Evolutionary conservation across 2,329 filamentous ascomycete species (phyloP).

Genomic region (Stromatinia cepivora): DNA sequence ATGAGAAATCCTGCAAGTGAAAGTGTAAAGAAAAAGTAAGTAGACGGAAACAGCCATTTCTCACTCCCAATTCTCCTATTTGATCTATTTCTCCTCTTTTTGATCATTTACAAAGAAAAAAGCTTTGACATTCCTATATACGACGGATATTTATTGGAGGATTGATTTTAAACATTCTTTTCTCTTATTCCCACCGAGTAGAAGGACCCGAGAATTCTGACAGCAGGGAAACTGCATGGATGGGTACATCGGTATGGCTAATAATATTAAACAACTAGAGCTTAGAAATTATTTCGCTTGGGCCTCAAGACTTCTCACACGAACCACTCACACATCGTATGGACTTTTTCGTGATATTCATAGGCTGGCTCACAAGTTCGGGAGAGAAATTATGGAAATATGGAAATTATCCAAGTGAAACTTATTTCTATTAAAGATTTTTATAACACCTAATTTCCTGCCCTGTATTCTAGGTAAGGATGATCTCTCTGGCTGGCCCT

Average conservation of each 20-base stretch:
- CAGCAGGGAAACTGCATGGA: slow-evolving; percentile 18
- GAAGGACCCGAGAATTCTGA: slow-evolving; percentile 20
- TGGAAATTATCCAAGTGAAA: slow-evolving; percentile 6
- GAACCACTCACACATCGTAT: background rate
- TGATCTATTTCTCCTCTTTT: background rate
- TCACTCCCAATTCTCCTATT: slow-evolving; percentile 7
- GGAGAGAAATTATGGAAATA: too few relatives aligned
- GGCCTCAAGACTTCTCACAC: background rate
- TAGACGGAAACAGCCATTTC: slow-evolving; percentile 18
- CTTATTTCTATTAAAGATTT: slow-evolving; percentile 1
- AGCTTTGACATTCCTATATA: slow-evolving; percentile 1
- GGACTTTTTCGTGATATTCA: background rate
- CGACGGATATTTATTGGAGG: slow-evolving; percentile 5
- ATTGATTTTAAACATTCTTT: slow-evolving; percentile 4
- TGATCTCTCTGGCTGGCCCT: background rate
- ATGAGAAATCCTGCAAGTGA: slow-evolving; percentile 22
- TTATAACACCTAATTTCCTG: background rate
- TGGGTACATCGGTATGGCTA: background rate
- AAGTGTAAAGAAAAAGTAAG: slow-evolving; percentile 10
- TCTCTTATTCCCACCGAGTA: slow-evolving; percentile 21
- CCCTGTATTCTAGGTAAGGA: background rate
- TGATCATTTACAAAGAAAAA: background rate
- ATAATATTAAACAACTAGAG: background rate
- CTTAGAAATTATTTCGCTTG: slow-evolving; percentile 6
- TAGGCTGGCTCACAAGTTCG: background rate